These are phyloP conservation scores for Penicillium verrucosum DNA, from an alignment of 2,329 filamentous ascomycete species.

Conservation along the genomic window DNA sequence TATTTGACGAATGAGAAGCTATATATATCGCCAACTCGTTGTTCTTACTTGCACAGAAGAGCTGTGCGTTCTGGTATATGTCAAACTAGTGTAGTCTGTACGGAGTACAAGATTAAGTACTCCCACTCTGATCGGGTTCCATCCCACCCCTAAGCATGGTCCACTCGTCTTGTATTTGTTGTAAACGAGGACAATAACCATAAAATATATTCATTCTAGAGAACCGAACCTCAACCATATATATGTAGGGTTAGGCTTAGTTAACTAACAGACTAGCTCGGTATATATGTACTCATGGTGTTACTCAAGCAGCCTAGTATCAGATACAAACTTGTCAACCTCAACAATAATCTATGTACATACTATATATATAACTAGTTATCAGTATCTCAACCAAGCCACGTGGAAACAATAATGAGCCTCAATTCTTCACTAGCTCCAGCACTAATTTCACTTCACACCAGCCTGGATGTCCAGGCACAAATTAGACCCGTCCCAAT, in stretches of 20 bases:
- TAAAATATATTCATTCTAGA: background rate
- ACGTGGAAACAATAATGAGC: background rate
- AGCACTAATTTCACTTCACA: background rate
- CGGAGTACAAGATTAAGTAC: background rate
- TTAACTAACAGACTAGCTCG: background rate
- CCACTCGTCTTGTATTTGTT: background rate
- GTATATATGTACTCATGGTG: no score
- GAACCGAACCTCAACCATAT: no score
- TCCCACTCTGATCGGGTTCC: background rate
- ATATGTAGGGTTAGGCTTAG: no score
- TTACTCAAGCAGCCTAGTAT: background rate
- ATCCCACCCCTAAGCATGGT: background rate
- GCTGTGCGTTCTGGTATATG: background rate
- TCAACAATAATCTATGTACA: background rate
- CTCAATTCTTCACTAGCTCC: background rate
- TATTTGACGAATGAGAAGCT: background rate
- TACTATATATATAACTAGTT: background rate
- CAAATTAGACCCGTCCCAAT: background rate
- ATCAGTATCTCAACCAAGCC: background rate
- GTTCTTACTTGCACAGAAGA: background rate
- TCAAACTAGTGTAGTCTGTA: background rate
- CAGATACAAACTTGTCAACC: no score
- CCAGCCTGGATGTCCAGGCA: no score
- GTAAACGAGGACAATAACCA: background rate
- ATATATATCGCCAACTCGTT: background rate